Evolutionary conservation across 1,284 basidiomycete species (phyloP).

Genomic region (Austroboletus niveus): DNA sequence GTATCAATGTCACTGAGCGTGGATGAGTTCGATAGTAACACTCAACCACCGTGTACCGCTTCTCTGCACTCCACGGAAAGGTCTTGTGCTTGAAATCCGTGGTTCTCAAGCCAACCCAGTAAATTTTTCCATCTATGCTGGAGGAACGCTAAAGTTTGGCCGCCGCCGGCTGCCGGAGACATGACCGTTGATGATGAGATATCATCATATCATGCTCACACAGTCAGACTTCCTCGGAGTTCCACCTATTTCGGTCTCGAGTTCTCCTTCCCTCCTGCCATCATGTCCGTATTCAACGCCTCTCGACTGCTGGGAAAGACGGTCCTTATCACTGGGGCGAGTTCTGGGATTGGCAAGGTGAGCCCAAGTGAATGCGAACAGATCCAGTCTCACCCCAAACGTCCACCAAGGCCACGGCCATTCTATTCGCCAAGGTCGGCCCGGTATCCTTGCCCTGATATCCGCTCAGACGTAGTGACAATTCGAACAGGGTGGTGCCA

Average conservation of each 20-base stretch:
- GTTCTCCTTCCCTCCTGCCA: conserved; percentile 16
- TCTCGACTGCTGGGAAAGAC: conserved; percentile 80
- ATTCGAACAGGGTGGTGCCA: conserved; percentile 63
- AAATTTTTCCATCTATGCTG: conserved; percentile 46
- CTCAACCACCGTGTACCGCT: conserved; percentile 37
- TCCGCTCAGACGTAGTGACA: neutral
- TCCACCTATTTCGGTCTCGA: neutral
- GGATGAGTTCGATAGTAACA: neutral
- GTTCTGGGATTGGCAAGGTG: conserved; percentile 80
- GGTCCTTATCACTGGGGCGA: conserved; percentile 84
- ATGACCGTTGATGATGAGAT: neutral
- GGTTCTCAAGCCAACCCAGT: conserved; percentile 52
- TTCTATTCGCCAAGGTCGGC: conserved; percentile 78
- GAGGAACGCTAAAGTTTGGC: conserved; percentile 2
- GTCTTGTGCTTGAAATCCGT: conserved; percentile 48
- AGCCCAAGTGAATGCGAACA: neutral
- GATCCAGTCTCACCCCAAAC: conserved; percentile 1
- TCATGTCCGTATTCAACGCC: conserved; percentile 77
- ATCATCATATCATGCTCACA: neutral
- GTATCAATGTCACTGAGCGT: conserved; percentile 1
- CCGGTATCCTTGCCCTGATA: neutral
- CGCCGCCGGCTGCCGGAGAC: neutral
- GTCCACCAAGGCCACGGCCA: conserved; percentile 64
- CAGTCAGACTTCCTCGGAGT: neutral
- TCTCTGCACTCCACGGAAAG: conserved; percentile 47